Conservation (phyloP, 179 eudicot genomes). For the Sideroxylon spinosum region DNA sequence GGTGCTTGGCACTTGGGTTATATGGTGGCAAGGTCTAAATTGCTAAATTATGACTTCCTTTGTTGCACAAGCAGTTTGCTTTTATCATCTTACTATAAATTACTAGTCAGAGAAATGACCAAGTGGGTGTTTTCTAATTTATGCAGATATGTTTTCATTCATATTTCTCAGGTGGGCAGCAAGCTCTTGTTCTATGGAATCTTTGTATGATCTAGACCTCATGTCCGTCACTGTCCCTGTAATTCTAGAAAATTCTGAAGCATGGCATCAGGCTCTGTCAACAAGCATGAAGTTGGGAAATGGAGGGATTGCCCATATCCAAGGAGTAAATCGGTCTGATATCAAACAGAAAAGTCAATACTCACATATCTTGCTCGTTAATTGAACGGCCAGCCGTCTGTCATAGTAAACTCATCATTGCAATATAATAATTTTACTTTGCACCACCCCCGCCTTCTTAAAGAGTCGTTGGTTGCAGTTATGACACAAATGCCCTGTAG, state of each 20-base stretch:
- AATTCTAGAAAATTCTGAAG: constrained; percentile 75
- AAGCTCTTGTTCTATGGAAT: constrained; percentile 80
- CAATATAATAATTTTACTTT: background rate
- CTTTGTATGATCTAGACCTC: constrained; percentile 80
- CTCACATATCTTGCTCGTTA: constrained; percentile 64
- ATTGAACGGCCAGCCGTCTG: constrained; percentile 86
- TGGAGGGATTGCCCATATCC: constrained; percentile 74
- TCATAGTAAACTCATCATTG: constrained; percentile 53
- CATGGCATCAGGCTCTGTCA: constrained; percentile 68
- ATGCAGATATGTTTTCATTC: constrained; percentile 15
- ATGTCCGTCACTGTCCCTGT: constrained; percentile 77
- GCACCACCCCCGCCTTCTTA: too few species aligned
- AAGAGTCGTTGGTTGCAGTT: too few species aligned
- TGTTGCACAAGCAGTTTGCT: background rate
- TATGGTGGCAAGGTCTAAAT: background rate
- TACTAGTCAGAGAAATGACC: constrained; percentile 11
- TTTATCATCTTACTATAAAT: background rate
- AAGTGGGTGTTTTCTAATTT: constrained; percentile 14
- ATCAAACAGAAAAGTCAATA: constrained; percentile 52
- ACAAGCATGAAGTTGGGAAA: constrained; percentile 80
- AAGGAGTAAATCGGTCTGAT: constrained; percentile 55
- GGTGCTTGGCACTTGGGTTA: background rate
- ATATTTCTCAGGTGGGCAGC: constrained; percentile 68
- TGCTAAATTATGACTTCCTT: background rate
- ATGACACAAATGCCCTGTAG: background rate